Percentiles rank a stretch among this genome's conserved stretches.
Evolutionary conservation across 768 basidiomycete species (phyloP).

Genomic region (Trametes maxima): DNA sequence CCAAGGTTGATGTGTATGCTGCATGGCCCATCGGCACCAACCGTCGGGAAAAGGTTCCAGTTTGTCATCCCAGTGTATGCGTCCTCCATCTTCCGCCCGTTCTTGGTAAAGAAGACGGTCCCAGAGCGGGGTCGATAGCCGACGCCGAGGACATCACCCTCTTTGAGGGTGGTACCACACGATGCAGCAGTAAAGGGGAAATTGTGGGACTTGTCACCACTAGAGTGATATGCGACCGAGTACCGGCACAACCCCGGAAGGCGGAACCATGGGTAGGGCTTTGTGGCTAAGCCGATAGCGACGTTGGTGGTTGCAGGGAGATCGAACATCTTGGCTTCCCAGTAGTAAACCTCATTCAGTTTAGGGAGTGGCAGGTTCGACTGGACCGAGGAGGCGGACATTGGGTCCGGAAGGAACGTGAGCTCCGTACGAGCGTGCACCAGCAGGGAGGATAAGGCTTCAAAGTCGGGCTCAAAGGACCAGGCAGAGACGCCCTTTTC

Average conservation of each 20-base stretch:
- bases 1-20: slow-evolving; percentile 97
- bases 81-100: slow-evolving; percentile 96
- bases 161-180: slow-evolving; percentile 83
- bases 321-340: slow-evolving; percentile 99
- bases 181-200: slow-evolving; percentile 89
- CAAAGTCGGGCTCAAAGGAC: slow-evolving; percentile 99
- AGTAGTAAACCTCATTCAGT: slow-evolving; percentile 98
- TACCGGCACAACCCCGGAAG: slow-evolving; percentile 84
- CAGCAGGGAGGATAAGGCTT: slow-evolving; percentile 87
- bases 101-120: slow-evolving; percentile 98
- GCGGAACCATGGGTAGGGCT: slow-evolving; percentile 94
- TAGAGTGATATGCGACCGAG: slow-evolving; percentile 94
- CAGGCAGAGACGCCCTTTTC: slow-evolving; percentile 99
- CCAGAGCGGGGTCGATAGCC: slow-evolving; percentile 96
- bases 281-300: slow-evolving; percentile 94
- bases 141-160: slow-evolving; percentile 94
- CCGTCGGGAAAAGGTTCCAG: slow-evolving; percentile 95
- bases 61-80: slow-evolving; percentile 88
- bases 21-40: slow-evolving; percentile 95
- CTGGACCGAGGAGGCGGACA: slow-evolving; percentile 92
- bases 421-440: slow-evolving; percentile 97
- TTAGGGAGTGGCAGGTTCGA: slow-evolving; percentile 97
- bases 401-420: slow-evolving; percentile 95
- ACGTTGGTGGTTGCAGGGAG: slow-evolving; percentile 85
- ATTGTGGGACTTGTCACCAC: slow-evolving; percentile 96